Conservation (phyloP, 2,329 filamentous ascomycete species). For the Cordyceps militaris region DNA sequence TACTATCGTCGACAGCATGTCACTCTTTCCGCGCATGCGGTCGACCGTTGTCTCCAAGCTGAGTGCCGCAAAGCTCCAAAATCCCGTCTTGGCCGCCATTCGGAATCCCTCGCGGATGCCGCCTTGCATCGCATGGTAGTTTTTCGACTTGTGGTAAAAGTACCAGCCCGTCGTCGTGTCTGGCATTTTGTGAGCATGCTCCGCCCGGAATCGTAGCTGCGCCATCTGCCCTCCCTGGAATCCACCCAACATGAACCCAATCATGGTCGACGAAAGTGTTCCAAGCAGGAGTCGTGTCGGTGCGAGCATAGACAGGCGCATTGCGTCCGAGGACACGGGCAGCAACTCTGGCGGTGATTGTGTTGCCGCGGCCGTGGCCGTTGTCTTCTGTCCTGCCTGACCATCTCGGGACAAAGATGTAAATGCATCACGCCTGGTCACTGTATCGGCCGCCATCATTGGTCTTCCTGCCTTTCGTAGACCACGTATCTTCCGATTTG, state of each 20-base stretch:
- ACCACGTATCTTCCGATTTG: background rate
- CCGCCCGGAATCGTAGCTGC: conserved; percentile 80
- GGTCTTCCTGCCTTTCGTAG: background rate
- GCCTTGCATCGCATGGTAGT: conserved; percentile 75
- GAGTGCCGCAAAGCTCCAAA: conserved; percentile 72
- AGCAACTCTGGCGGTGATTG: background rate
- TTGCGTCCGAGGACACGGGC: conserved; percentile 17
- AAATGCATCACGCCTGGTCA: background rate
- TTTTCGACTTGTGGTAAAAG: conserved; percentile 97
- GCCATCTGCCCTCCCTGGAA: conserved; percentile 66
- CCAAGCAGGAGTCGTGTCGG: conserved; percentile 60
- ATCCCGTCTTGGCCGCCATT: conserved; percentile 62
- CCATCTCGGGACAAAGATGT: conserved; percentile 1
- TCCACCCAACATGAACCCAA: conserved; percentile 65
- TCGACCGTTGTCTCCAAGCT: conserved; percentile 81
- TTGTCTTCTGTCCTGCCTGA: background rate
- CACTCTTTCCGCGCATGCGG: conserved; percentile 58
- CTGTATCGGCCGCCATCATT: background rate
- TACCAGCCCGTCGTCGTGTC: conserved; percentile 83
- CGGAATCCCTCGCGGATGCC: conserved; percentile 71
- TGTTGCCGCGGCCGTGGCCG: background rate
- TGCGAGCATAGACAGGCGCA: conserved; percentile 56
- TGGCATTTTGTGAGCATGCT: conserved; percentile 92
- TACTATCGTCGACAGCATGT: conserved; percentile 73
- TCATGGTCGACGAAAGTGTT: conserved; percentile 52